Evolutionary conservation across 345 rosid species (phyloP), one percentile per base, ranked within the genome.

Genomic region (Eutrema yunnanense): DNA sequence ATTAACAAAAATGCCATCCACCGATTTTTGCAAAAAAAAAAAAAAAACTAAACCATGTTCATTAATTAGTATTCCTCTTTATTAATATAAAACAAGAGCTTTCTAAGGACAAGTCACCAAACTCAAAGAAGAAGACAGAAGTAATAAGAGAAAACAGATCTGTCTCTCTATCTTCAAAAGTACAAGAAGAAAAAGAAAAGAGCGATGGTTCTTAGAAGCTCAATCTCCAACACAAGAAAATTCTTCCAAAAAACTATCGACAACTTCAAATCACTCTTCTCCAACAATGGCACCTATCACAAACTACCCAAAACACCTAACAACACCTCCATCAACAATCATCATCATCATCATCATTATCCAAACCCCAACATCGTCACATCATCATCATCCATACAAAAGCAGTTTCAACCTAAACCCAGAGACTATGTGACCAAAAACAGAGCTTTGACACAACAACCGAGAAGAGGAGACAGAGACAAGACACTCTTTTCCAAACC

Each of bases 281-380:
- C 87, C 9, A 65, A 47, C 49, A 61, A 67, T 32, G 72, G 26
- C 32, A 49, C 43, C 3, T 87, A 92, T 80, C 75, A 86, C 14
- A 89, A 81, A 72, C 82, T 92, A 36, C 94, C 86, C 8, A 88
- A 92, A 77, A 41, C 73, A 16, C 67, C 86, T 30, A 82, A 82
- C 6, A 53, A 40, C 69, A 8, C 32, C 6, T 2, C 62, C 48
- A 53, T 62, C 73, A 78, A 38, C 82, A 80, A 82, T 27, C 68
- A 63, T 10, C 78, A 42, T n/a, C n/a, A n/a, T n/a, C 42, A 67
- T 69, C 38, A 60, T 69, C 61, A n/a, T 50, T 27, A 14, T 30
- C 13, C 51, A 33, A 65, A 30, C 42, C n/a, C 30, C 55, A 65
- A 38, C 22, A 65, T 14, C 68, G 54, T 46, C 79, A 33, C 75